A percentile compares a stretch with the other conserved stretches of the same genome.
These are phyloP conservation scores for Salix exigua DNA, from an alignment of 345 rosid species.

Conservation along the genomic window DNA sequence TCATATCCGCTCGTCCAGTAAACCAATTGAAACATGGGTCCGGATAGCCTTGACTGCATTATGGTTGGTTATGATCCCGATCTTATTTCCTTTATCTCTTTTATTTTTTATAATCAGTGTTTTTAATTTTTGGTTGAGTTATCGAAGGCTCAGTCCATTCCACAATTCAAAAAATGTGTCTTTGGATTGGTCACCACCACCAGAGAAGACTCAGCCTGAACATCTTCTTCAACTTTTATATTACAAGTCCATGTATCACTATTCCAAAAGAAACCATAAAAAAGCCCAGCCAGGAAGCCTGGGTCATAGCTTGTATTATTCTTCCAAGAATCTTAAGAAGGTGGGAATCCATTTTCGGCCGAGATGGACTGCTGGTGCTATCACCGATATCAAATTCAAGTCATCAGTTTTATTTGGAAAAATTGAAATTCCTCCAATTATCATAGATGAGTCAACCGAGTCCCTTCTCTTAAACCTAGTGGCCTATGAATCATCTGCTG, in stretches of 20 bases:
- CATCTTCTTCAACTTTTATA: constrained; percentile 5
- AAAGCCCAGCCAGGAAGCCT: too few relatives aligned
- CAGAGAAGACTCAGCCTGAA: too few relatives aligned
- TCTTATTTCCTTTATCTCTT: neutral
- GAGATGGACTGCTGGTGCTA: neutral
- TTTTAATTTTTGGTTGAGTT: too few relatives aligned
- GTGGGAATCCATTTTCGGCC: neutral
- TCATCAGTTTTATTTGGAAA: neutral
- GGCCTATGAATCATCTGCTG: constrained; percentile 18
- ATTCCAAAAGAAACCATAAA: too few relatives aligned
- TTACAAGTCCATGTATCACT: too few relatives aligned
- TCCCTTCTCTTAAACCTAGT: constrained; percentile 1
- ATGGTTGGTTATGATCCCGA: too few relatives aligned
- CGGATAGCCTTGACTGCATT: too few relatives aligned
- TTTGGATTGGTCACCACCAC: too few relatives aligned
- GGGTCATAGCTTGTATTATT: neutral
- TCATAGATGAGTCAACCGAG: constrained; percentile 14
- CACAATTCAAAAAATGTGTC: too few relatives aligned
- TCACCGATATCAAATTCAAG: neutral
- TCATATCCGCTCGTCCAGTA: too few relatives aligned
- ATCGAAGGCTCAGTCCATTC: too few relatives aligned
- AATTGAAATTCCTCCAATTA: constrained; percentile 14
- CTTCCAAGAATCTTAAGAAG: neutral
- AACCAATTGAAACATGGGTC: too few relatives aligned
- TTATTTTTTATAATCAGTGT: rapidly evolving